Base-by-base conservation (phyloP, 768 basidiomycete genomes). In the Tremella fuciformis region DNA sequence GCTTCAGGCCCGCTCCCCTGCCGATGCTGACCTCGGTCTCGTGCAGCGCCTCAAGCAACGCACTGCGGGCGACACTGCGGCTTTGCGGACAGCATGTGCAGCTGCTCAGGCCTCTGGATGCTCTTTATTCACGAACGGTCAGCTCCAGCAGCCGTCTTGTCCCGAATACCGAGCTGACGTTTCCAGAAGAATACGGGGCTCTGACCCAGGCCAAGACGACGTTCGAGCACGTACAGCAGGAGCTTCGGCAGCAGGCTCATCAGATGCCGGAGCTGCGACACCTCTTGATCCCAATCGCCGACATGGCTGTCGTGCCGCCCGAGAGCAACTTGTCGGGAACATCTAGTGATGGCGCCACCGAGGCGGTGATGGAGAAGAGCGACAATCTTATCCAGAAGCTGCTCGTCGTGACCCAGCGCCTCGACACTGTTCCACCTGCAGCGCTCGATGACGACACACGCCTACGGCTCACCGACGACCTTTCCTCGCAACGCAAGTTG, bases 391-490 rank as follows among this genome's bases (percentile, higher is more conserved):
- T 92, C 65, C 83, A 87, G 63, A 71, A 80, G 0, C 78, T 91
- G 48, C 81, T 94, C 19, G 74, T 88, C 26, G 80, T 80, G 29
- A 81, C 86, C 19, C 91, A 93, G 67, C 77, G 80, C 19, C 67
- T 89, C 51, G 57, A 57, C 24, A 59, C 59, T 25, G 55, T 56
- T n/a, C 29, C 19, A 0, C 18, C 21, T n/a, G 18, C 50, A 8
- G 56, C 52, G n/a, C 9, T 49, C 16, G 39, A 55, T 4, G 62
- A 59, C 38, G 58, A 59, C 29, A 39, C 13, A 18, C 21, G 49
- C 3, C 8, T 22, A 8, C 15, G 22, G 15, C n/a, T 46, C 15
- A 46, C 42, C 42, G 42, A 46, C 42, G 42, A 46, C 42, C 16
- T 46, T 4, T 46, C 22, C 15, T 4, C 42, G n/a, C 42, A 46